Evolutionary conservation across 2,329 filamentous ascomycete species (phyloP).

Genomic region (Cercospora beticola): DNA sequence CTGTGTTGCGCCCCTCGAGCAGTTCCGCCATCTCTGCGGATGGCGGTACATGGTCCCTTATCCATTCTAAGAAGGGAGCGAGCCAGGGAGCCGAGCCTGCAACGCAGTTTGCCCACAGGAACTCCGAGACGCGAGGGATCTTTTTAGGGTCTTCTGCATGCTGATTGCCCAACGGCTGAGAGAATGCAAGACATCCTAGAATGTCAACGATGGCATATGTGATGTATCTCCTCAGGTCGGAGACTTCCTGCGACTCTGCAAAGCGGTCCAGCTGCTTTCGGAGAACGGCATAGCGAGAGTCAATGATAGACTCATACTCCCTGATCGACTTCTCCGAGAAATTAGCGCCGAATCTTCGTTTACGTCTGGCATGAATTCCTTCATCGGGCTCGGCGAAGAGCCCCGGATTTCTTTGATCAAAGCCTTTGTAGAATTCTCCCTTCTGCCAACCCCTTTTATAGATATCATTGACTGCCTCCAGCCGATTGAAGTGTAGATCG

Average conservation of each 20-base stretch:
- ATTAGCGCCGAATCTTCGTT: background rate
- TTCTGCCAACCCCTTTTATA: slow-evolving; percentile 10
- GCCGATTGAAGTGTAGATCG: slow-evolving; percentile 1
- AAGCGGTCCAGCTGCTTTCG: slow-evolving; percentile 2
- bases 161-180: slow-evolving; percentile 5
- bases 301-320: slow-evolving; percentile 5
- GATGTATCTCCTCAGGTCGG: slow-evolving; percentile 9
- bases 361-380: background rate
- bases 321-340: slow-evolving; percentile 4
- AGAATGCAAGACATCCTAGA: slow-evolving; percentile 6
- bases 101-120: background rate
- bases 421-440: slow-evolving; percentile 1
- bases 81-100: slow-evolving; percentile 2
- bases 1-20: background rate
- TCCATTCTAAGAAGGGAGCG: background rate
- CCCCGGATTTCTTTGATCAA: background rate
- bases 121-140: slow-evolving; percentile 2
- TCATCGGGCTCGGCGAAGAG: background rate
- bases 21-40: background rate
- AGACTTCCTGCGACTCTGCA: background rate
- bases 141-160: slow-evolving; percentile 5
- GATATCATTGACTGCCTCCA: background rate
- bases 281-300: background rate
- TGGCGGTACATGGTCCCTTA: background rate
- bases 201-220: slow-evolving; percentile 8